Evolutionary conservation across 805 yeast species (phyloP).

Genomic region (Ogataea angusta): DNA sequence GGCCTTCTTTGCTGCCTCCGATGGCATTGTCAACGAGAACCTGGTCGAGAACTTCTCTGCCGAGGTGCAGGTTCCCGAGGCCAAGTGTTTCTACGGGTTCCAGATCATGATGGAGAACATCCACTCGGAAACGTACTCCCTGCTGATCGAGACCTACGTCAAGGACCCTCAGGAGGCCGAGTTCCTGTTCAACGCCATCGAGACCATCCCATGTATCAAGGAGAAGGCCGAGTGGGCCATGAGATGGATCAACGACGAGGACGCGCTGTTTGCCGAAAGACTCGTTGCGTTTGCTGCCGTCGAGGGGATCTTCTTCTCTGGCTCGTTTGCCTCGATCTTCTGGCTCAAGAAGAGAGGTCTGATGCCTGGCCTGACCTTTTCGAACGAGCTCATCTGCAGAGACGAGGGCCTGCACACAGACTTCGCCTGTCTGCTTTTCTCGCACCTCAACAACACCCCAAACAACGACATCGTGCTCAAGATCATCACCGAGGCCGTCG

Average conservation of each 20-base stretch:
- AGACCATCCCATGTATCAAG: constrained; percentile 92
- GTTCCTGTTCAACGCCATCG: constrained; percentile 90
- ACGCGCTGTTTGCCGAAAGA: constrained; percentile 91
- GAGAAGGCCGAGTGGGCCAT: constrained; percentile 99
- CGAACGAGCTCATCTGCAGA: constrained; percentile 95
- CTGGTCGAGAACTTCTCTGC: constrained; percentile 96
- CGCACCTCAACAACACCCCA: constrained; percentile 91
- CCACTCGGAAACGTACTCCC: constrained; percentile 95
- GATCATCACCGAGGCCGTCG: constrained; percentile 93
- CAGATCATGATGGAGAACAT: constrained; percentile 99
- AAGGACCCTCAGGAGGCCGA: constrained; percentile 94
- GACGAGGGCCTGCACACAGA: constrained; percentile 99
- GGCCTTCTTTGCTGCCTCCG: constrained; percentile 98
- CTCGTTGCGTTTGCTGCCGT: constrained; percentile 98
- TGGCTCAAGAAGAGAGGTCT: constrained; percentile 99
- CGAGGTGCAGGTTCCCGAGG: constrained; percentile 96
- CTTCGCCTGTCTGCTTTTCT: constrained; percentile 92
- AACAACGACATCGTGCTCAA: constrained; percentile 70
- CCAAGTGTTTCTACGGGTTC: constrained; percentile 98
- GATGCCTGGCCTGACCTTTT: constrained; percentile 98
- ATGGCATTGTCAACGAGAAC: constrained; percentile 97
- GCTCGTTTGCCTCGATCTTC: constrained; percentile 96
- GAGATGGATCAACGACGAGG: constrained; percentile 90
- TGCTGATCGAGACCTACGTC: constrained; percentile 90
- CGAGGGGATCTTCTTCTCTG: constrained; percentile 97